Evolutionary conservation across 2,329 filamentous ascomycete species (phyloP).

Genomic region (Clarireedia paspali): DNA sequence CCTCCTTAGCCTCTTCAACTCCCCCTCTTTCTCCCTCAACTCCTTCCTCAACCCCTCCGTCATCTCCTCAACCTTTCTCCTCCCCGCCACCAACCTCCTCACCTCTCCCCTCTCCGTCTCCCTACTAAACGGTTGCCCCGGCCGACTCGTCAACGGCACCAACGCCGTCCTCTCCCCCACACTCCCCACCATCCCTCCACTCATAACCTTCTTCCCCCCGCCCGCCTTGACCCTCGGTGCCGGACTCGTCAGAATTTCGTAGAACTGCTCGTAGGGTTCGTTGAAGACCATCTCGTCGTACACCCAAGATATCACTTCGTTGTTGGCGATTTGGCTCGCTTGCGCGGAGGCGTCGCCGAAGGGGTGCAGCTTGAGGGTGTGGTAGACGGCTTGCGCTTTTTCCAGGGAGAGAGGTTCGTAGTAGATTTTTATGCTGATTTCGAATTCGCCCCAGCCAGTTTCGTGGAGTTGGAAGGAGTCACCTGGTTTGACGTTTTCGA

Average conservation of each 20-base stretch:
- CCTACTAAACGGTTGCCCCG: conserved; percentile 64
- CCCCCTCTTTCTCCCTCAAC: conserved; percentile 16
- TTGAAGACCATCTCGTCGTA: conserved; percentile 97
- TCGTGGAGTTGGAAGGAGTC: conserved; percentile 76
- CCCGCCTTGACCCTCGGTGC: conserved; percentile 44
- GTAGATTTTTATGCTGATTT: conserved; percentile 90
- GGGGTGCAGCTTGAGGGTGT: conserved; percentile 83
- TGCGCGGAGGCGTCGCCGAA: conserved; percentile 76
- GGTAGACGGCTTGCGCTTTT: conserved; percentile 93
- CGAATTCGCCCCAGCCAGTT: conserved; percentile 97
- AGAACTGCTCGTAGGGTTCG: conserved; percentile 89
- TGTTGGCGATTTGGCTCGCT: conserved; percentile 46
- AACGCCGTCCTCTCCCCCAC: conserved; percentile 63
- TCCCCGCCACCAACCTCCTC: conserved; percentile 54
- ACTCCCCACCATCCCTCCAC: conserved; percentile 29
- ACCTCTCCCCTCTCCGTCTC: conserved; percentile 61
- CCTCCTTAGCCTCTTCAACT: conserved; percentile 9
- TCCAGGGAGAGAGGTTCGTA: conserved; percentile 82
- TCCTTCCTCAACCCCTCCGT: conserved; percentile 15
- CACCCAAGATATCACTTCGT: conserved; percentile 67
- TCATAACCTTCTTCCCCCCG: conserved; percentile 41
- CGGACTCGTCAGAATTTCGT: conserved; percentile 71
- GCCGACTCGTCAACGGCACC: conserved; percentile 60
- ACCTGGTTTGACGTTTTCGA: conserved; percentile 58
- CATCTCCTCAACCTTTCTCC: conserved; percentile 50